These are phyloP conservation scores for Corymbia citriodora DNA, from an alignment of 441 rosid species.

Conservation along the genomic window DNA sequence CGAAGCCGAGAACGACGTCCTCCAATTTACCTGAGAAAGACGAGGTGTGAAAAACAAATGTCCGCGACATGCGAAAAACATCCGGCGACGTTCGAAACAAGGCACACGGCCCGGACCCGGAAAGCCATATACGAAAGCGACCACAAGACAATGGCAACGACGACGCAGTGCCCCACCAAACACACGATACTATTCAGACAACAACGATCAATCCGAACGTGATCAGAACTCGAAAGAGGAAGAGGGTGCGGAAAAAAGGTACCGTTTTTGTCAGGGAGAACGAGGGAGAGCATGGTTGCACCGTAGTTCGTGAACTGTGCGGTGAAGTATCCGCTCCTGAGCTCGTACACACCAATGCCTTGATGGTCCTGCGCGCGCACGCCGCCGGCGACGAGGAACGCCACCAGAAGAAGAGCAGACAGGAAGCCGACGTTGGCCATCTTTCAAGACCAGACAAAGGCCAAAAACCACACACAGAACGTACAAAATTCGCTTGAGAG, in stretches of 20 bases:
- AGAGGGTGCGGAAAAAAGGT: background rate
- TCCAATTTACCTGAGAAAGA: constrained; percentile 27
- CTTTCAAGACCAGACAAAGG: background rate
- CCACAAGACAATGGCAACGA: background rate
- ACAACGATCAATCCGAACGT: background rate
- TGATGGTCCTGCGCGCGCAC: background rate
- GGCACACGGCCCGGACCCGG: background rate
- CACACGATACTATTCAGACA: background rate
- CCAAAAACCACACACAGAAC: background rate
- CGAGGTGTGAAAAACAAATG: background rate
- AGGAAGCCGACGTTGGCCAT: constrained; percentile 1
- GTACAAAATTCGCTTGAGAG: background rate
- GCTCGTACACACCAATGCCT: constrained; percentile 32
- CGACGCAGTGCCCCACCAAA: background rate
- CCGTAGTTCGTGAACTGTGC: constrained; percentile 64
- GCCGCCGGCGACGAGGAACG: background rate
- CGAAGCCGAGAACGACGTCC: constrained; percentile 55
- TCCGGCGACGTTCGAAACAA: background rate
- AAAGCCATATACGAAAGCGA: background rate
- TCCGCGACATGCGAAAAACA: background rate
- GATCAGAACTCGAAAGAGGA: background rate
- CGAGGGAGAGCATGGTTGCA: constrained; percentile 58
- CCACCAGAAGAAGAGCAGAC: background rate
- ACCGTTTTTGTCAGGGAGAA: constrained; percentile 64
- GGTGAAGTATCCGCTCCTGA: constrained; percentile 45